Conservation (phyloP, 768 basidiomycete genomes). For the Zangia roseola region DNA sequence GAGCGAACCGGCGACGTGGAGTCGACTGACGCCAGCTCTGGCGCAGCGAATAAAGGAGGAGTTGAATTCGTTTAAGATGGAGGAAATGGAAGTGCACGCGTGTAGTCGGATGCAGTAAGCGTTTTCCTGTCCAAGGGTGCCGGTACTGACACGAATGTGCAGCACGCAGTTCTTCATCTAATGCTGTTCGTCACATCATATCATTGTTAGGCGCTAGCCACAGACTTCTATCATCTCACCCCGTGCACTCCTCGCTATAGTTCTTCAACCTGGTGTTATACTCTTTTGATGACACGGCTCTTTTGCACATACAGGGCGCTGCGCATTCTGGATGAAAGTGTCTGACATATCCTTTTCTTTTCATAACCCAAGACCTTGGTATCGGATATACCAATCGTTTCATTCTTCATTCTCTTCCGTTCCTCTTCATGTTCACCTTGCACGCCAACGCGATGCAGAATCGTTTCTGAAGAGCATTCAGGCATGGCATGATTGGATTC, state of each 20-base stretch:
- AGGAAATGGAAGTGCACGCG: slow-evolving; percentile 99
- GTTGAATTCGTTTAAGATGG: slow-evolving; percentile 98
- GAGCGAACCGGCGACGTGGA: slow-evolving; percentile 97
- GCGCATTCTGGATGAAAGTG: slow-evolving; percentile 31
- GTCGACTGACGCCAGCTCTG: slow-evolving; percentile 88
- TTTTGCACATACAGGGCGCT: slow-evolving; percentile 27
- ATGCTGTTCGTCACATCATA: slow-evolving; percentile 30
- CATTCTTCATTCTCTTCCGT: not conserved
- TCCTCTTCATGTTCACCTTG: not conserved
- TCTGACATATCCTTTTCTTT: slow-evolving; percentile 8
- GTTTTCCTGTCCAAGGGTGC: not conserved
- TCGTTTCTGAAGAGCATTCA: slow-evolving; percentile 8
- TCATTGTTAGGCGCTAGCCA: slow-evolving; percentile 30
- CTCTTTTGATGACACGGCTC: slow-evolving; percentile 20
- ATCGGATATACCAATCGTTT: slow-evolving; percentile 20
- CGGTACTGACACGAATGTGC: slow-evolving; percentile 5
- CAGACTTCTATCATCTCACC: slow-evolving; percentile 25
- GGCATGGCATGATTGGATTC: slow-evolving; percentile 11
- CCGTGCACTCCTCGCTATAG: slow-evolving; percentile 21
- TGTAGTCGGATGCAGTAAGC: slow-evolving; percentile 87
- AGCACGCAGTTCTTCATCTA: slow-evolving; percentile 91
- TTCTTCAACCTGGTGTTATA: slow-evolving; percentile 25
- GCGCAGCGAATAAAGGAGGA: slow-evolving; percentile 98
- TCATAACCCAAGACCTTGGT: slow-evolving; percentile 8
- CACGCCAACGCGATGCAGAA: slow-evolving; percentile 12